phyloP scores from a whole-genome alignment of 2,329 filamentous ascomycete species.

The Thielaviopsis euricoi region DNA sequence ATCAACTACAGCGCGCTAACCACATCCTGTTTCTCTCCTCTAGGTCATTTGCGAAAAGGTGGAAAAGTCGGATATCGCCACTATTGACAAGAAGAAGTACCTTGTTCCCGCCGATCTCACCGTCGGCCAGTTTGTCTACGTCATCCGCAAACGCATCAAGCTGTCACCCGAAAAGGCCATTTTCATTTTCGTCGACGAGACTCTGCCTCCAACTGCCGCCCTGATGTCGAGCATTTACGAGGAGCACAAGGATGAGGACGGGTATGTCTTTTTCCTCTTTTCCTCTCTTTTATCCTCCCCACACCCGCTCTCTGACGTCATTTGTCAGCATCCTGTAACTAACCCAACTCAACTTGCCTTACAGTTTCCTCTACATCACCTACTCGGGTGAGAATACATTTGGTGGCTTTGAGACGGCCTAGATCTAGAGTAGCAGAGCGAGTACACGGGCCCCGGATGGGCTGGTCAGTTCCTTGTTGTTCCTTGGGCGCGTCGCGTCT shows the following conservation, averaged over 20 bases:
- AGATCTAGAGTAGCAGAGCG: slow-evolving; percentile 12
- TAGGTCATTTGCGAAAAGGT: slow-evolving; percentile 99
- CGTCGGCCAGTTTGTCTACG: slow-evolving; percentile 98
- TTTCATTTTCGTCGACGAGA: slow-evolving; percentile 99
- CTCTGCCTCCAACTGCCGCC: slow-evolving; percentile 86
- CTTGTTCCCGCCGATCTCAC: slow-evolving; percentile 94
- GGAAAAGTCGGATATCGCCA: slow-evolving; percentile 97
- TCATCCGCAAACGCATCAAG: slow-evolving; percentile 99
- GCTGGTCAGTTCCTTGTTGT: no score
- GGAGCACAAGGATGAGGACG: slow-evolving; percentile 82
- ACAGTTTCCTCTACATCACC: slow-evolving; percentile 92
- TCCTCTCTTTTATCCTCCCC: neutral
- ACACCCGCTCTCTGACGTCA: neutral
- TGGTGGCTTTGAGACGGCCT: slow-evolving; percentile 36
- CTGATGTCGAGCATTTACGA: slow-evolving; percentile 99
- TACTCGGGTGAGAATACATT: slow-evolving; percentile 99
- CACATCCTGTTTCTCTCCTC: slow-evolving; percentile 4
- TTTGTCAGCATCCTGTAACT: neutral
- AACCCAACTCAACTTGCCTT: slow-evolving; percentile 12
- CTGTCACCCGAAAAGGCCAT: slow-evolving; percentile 98
- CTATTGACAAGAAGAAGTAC: slow-evolving; percentile 99
- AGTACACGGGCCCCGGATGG: no score
- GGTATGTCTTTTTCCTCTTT: slow-evolving; percentile 28
- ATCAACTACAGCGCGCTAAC: neutral
- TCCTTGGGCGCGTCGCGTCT: no score